phyloP scores from a whole-genome alignment of 371 early-diverging fungal species.

The Fennellomyces sp. region DNA sequence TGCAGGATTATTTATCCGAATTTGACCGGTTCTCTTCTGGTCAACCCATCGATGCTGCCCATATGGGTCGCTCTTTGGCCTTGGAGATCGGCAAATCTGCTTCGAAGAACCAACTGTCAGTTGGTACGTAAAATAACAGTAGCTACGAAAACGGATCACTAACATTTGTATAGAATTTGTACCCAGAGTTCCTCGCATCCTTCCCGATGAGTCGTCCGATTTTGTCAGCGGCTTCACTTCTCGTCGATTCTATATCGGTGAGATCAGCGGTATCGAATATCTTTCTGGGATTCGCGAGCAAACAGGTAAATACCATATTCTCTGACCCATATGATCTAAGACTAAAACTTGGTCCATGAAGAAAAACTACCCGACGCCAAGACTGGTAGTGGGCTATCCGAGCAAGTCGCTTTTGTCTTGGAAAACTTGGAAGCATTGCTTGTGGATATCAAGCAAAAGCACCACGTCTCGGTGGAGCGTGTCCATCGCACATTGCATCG shows the following conservation, averaged over 20 bases:
- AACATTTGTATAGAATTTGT: conserved; percentile 28
- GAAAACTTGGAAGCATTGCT: conserved; percentile 35
- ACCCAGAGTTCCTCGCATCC: conserved; percentile 46
- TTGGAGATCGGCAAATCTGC: conserved; percentile 68
- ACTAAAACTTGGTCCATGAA: not conserved
- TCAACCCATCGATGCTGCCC: conserved; percentile 52
- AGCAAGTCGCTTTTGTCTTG: conserved; percentile 46
- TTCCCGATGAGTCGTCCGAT: conserved; percentile 58
- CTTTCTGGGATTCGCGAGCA: conserved; percentile 21
- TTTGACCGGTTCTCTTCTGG: conserved; percentile 51
- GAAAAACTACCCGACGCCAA: conserved; percentile 15
- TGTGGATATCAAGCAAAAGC: conserved; percentile 46
- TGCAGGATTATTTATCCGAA: conserved; percentile 71
- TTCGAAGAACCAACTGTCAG: conserved; percentile 48
- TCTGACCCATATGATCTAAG: not conserved
- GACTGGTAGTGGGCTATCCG: conserved; percentile 17
- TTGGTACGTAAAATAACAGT: conserved; percentile 37
- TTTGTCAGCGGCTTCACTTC: conserved; percentile 65
- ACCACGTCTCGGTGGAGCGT: conserved; percentile 50
- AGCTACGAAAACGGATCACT: too few relatives aligned
- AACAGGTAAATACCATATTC: conserved; percentile 3
- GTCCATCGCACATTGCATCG: conserved; percentile 54
- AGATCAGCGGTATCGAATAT: conserved; percentile 59
- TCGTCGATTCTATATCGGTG: conserved; percentile 59
- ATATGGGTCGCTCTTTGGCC: conserved; percentile 77